Percentiles rank a stretch among this genome's conserved stretches.
These are phyloP conservation scores for Sporothrix humicola DNA, from an alignment of 2,329 filamentous ascomycete genomes.

Conservation along the genomic window DNA sequence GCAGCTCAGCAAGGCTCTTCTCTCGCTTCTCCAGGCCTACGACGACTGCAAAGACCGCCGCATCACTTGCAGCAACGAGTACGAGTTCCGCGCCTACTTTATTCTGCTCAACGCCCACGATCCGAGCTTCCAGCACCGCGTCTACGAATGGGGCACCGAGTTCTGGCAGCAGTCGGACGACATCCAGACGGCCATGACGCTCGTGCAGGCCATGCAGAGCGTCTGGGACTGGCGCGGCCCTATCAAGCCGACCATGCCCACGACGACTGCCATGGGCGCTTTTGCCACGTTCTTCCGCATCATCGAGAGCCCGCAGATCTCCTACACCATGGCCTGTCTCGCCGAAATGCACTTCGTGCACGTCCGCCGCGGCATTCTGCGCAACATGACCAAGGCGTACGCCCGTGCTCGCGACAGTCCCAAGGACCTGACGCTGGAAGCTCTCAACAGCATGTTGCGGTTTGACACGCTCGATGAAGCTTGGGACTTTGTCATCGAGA, in stretches of 20 bases:
- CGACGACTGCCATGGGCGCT: conserved; percentile 56
- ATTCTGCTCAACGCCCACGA: conserved; percentile 66
- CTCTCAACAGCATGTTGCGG: conserved; percentile 62
- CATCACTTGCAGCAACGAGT: conserved; percentile 65
- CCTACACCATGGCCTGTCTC: conserved; percentile 73
- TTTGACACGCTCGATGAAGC: conserved; percentile 74
- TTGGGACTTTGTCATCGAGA: conserved; percentile 66
- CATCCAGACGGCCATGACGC: conserved; percentile 65
- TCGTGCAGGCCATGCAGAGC: conserved; percentile 66
- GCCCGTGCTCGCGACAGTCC: conserved; percentile 62
- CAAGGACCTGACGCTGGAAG: conserved; percentile 63
- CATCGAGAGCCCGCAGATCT: conserved; percentile 60
- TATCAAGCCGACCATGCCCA: conserved; percentile 55
- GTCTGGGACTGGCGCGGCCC: conserved; percentile 63
- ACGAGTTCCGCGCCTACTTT: conserved; percentile 70
- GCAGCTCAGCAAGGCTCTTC: conserved; percentile 68
- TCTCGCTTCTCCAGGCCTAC: conserved; percentile 70
- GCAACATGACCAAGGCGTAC: conserved; percentile 60
- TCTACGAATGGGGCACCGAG: conserved; percentile 60
- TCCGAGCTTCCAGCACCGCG: conserved; percentile 61
- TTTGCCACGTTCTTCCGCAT: conserved; percentile 65
- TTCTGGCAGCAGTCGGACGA: conserved; percentile 62
- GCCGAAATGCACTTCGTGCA: conserved; percentile 70
- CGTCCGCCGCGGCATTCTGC: conserved; percentile 63
- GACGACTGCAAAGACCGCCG: conserved; percentile 66